phyloP scores from a whole-genome alignment of 2,329 filamentous ascomycete genomes.

The Penicillium glabrum region DNA sequence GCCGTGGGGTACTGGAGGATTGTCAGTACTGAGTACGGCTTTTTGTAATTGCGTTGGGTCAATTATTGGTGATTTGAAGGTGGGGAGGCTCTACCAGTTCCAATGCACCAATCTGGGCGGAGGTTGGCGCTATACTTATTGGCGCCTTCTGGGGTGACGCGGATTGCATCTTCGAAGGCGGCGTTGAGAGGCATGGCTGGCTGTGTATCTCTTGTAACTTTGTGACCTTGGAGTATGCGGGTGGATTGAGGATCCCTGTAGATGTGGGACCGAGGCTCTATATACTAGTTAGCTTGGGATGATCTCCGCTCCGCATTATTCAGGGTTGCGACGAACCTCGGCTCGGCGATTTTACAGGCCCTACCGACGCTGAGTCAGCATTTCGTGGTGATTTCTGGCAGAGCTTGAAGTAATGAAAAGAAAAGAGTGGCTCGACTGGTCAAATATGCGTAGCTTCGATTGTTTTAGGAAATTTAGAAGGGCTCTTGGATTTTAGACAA shows the following conservation, averaged over 20 bases:
- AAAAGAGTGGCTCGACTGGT: no score
- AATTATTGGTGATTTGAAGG: neutral
- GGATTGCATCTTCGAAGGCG: constrained; percentile 39
- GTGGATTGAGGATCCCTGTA: neutral
- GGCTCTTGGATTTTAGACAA: no score
- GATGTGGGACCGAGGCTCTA: neutral
- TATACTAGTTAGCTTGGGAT: neutral
- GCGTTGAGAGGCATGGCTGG: constrained; percentile 19
- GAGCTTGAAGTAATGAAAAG: no score
- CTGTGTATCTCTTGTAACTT: neutral
- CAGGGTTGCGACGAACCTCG: neutral
- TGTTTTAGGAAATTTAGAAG: no score
- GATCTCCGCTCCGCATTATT: neutral
- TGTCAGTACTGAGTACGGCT: constrained; percentile 13
- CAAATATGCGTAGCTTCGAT: no score
- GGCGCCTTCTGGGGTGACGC: constrained; percentile 41
- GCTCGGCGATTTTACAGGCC: neutral
- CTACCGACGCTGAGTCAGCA: neutral
- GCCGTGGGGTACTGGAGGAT: constrained; percentile 63
- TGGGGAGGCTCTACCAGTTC: constrained; percentile 51
- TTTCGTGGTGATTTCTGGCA: neutral
- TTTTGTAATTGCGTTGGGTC: neutral
- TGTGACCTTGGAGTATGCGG: neutral
- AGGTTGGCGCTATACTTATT: constrained; percentile 61
- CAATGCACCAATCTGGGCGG: constrained; percentile 63